Base-by-base conservation (phyloP, 345 rosid species). In the Raphanus sativus region DNA sequence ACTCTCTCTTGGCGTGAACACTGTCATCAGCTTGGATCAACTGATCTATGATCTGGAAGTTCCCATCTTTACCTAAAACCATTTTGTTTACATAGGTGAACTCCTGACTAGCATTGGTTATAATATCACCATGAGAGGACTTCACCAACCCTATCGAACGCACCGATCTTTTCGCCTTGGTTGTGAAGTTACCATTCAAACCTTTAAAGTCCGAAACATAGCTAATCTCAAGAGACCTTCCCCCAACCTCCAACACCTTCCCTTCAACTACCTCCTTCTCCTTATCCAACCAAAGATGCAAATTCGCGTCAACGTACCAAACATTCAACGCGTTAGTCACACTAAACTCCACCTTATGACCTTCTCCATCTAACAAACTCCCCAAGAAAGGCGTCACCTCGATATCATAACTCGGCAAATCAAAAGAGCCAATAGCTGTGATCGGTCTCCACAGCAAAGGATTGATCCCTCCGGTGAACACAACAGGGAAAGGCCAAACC, bases 371-470 rank as follows among this genome's bases (percentile, higher is more conserved):
- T 74, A 94, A 77, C 30, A 94, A 45, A 11, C 61, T 84, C n/a
- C 86, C 96, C 68, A 94, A 69, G 79, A 90, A 87, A 0, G 85
- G 92, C 1, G 97, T 94, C n/a, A 94, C 80, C 81, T 91, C 94
- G 26, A 94, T 85, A 59, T 94, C 94, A 63, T 91, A 94, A 42
- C 91, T 80, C 6, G 98, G 98, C 25, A 91, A 89, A 83, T 94
- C 84, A 88, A 90, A 94, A 1, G 98, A 91, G 26, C 96, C 96
- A 21, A 91, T 87, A 7, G 78, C 97, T 2, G 89, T 81, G 71
- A 91, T 89, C 1, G 96, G 97, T 69, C 91, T 87, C 97, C 98
- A 94, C 11, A 94, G 76, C 2, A 91, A 88, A 65, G 93, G 94
- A 84, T 88, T 94, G 26, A 90, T 74, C 34, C 97, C 98, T 38